A percentile compares a stretch with the other conserved stretches of the same genome.
phyloP scores from a whole-genome alignment of 257 asterid species.

The Paraleonurus japonicus region DNA sequence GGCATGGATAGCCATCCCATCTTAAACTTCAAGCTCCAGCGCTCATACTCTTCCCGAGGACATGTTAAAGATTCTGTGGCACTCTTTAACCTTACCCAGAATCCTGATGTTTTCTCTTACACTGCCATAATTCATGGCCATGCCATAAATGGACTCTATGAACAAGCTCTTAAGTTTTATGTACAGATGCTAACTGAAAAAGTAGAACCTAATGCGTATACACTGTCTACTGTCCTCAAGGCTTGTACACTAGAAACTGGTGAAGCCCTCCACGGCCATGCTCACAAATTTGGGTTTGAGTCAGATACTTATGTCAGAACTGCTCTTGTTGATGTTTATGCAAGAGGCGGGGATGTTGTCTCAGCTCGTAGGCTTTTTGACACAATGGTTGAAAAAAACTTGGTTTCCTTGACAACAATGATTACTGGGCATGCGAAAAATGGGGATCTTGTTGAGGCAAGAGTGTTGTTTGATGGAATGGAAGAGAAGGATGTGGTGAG shows the following conservation, averaged over 20 bases:
- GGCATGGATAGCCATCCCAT: constrained; percentile 40
- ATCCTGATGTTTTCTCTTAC: constrained; percentile 46
- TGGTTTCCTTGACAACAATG: constrained; percentile 51
- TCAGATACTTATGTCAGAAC: constrained; percentile 45
- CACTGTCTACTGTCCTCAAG: constrained; percentile 43
- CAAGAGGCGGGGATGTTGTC: constrained; percentile 39
- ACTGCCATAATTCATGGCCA: constrained; percentile 52
- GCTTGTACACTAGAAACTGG: constrained; percentile 34
- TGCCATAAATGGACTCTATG: constrained; percentile 38
- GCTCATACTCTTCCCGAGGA: constrained; percentile 45
- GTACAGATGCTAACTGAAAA: constrained; percentile 43
- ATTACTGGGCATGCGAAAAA: constrained; percentile 47
- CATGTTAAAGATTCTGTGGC: constrained; percentile 32
- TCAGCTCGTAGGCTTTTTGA: constrained; percentile 44
- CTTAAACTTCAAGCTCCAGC: constrained; percentile 53
- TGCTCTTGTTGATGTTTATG: constrained; percentile 45
- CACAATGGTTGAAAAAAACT: constrained; percentile 37
- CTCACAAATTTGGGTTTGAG: constrained; percentile 43
- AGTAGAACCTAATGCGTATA: constrained; percentile 49
- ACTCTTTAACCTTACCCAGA: constrained; percentile 39
- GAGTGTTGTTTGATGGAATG: constrained; percentile 43
- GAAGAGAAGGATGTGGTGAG: constrained; percentile 52
- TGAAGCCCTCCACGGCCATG: constrained; percentile 45
- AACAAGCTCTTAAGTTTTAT: constrained; percentile 40
- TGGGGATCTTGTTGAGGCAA: constrained; percentile 48